These are phyloP conservation scores for Colletotrichum orchidophilum DNA, from an alignment of 2,329 filamentous ascomycete genomes.

Conservation along the genomic window DNA sequence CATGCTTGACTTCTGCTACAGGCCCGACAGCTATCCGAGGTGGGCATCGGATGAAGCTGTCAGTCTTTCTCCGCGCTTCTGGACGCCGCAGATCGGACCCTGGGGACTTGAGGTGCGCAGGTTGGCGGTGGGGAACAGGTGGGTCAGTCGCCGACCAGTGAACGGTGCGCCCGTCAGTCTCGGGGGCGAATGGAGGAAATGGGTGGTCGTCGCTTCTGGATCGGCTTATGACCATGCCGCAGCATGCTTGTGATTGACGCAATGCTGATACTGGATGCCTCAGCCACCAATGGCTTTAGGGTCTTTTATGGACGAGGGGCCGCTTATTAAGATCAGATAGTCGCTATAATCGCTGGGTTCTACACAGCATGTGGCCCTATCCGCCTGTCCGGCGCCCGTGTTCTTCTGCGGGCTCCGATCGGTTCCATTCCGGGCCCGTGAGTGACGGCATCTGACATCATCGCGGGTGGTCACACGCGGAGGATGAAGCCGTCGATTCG, in stretches of 20 bases:
- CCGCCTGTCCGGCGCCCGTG: background rate
- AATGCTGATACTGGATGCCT: slow-evolving; percentile 5
- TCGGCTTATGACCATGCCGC: slow-evolving; percentile 12
- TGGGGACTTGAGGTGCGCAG: background rate
- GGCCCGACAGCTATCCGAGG: background rate
- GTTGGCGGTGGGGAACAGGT: slow-evolving; percentile 12
- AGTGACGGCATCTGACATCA: slow-evolving; percentile 16
- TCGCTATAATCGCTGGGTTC: slow-evolving; percentile 9
- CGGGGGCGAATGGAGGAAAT: background rate
- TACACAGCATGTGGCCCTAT: background rate
- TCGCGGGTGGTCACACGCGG: background rate
- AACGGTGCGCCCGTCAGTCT: slow-evolving; percentile 2
- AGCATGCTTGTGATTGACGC: slow-evolving; percentile 3
- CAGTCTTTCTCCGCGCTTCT: background rate
- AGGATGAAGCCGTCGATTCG: background rate
- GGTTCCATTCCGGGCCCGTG: background rate
- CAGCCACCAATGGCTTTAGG: slow-evolving; percentile 16
- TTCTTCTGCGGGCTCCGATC: slow-evolving; percentile 1
- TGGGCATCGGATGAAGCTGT: background rate
- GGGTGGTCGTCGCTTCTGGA: slow-evolving; percentile 3
- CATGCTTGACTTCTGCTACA: background rate
- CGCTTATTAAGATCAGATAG: background rate
- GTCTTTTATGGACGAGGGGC: background rate
- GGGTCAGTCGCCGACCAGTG: background rate
- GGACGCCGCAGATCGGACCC: slow-evolving; percentile 30